These are phyloP conservation scores for California macrophylla DNA, from an alignment of 441 rosid species.

Conservation along the genomic window DNA sequence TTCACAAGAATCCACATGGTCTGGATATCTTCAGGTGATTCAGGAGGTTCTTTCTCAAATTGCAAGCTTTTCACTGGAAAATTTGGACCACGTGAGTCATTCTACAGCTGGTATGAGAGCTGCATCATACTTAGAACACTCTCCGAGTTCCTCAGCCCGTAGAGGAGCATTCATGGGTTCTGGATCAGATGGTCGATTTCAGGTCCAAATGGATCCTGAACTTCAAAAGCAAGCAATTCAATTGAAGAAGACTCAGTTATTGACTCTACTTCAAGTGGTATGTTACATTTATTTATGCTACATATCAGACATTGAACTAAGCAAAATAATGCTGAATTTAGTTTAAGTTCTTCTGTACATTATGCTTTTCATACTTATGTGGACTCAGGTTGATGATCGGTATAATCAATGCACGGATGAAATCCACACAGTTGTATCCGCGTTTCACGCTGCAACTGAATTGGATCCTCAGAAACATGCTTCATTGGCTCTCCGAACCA, in stretches of 20 bases:
- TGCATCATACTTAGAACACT: slow-evolving; percentile 20
- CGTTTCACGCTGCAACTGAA: slow-evolving; percentile 87
- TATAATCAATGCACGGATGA: slow-evolving; percentile 75
- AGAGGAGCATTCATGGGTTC: neutral
- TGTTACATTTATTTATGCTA: slow-evolving; percentile 11
- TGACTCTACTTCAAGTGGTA: slow-evolving; percentile 73
- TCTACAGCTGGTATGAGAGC: slow-evolving; percentile 23
- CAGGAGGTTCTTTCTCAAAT: slow-evolving; percentile 81
- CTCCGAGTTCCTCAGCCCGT: slow-evolving; percentile 7
- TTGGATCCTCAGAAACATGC: slow-evolving; percentile 71
- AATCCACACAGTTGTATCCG: slow-evolving; percentile 76
- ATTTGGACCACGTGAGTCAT: slow-evolving; percentile 30
- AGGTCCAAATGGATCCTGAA: slow-evolving; percentile 24
- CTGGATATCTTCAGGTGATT: slow-evolving; percentile 54
- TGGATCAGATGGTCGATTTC: slow-evolving; percentile 18
- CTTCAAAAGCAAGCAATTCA: slow-evolving; percentile 29
- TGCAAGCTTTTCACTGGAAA: slow-evolving; percentile 60
- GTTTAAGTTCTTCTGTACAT: neutral
- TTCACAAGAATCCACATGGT: slow-evolving; percentile 41
- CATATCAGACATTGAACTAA: too few relatives aligned
- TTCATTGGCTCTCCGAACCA: slow-evolving; percentile 59
- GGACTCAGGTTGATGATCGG: slow-evolving; percentile 64
- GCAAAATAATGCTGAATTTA: neutral
- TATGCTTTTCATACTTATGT: neutral
- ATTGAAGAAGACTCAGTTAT: slow-evolving; percentile 51